phyloP scores from a whole-genome alignment of 192 early-diverging fungal species.

The Coemansia sp. region DNA sequence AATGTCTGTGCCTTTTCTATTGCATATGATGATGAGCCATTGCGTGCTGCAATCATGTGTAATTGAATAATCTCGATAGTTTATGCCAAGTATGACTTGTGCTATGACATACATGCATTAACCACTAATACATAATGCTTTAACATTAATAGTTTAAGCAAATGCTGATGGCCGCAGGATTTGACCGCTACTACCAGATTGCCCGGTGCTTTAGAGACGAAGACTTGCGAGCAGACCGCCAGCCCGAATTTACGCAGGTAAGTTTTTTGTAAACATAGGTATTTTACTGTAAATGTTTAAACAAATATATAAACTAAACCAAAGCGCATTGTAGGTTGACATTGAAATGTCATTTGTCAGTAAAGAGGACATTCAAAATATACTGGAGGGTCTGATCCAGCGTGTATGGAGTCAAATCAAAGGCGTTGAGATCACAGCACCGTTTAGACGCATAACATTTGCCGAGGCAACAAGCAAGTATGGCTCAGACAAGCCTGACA shows the following conservation, averaged over 20 bases:
- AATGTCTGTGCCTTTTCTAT: no score
- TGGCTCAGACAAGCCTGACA: slow-evolving; percentile 92
- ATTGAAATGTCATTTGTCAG: slow-evolving; percentile 85
- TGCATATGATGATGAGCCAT: no score
- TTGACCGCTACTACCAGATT: slow-evolving; percentile 91
- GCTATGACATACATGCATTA: no score
- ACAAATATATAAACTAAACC: neutral
- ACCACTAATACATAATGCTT: neutral
- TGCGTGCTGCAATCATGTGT: no score
- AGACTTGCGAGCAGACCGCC: slow-evolving; percentile 80
- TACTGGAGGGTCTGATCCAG: slow-evolving; percentile 73
- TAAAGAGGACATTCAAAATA: slow-evolving; percentile 64
- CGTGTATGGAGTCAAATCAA: slow-evolving; percentile 63
- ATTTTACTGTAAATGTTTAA: neutral
- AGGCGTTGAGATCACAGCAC: slow-evolving; percentile 54
- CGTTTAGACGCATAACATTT: slow-evolving; percentile 78
- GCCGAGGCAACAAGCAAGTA: slow-evolving; percentile 77
- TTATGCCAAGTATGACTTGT: no score
- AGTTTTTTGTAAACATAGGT: neutral
- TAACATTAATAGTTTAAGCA: slow-evolving; percentile 77
- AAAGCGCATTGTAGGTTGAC: slow-evolving; percentile 65
- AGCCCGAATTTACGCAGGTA: slow-evolving; percentile 94
- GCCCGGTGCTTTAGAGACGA: slow-evolving; percentile 92
- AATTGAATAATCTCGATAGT: no score
- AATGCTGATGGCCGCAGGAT: slow-evolving; percentile 83